Percentiles rank a stretch among this genome's conserved stretches.
Conservation (phyloP, 257 asterid species). For the Jacaranda mimosifolia region DNA sequence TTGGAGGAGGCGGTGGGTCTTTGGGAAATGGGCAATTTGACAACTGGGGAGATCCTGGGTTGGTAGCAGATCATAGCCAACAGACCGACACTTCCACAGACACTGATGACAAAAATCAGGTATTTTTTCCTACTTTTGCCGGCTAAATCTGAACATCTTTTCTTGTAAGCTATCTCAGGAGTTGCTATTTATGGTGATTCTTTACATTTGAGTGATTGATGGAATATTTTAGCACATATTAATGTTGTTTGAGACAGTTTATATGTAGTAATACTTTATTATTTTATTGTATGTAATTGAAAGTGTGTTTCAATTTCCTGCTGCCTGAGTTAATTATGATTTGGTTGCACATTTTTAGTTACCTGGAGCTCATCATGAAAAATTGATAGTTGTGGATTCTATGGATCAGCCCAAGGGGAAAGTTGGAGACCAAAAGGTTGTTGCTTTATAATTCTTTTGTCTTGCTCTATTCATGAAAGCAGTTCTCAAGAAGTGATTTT, state of each 20-base stretch:
- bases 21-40: conserved; percentile 68
- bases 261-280: neutral
- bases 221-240: too few species aligned
- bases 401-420: conserved; percentile 30
- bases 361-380: conserved; percentile 41
- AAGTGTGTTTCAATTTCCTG: neutral
- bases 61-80: conserved; percentile 57
- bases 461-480: neutral
- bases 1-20: conserved; percentile 43
- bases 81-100: conserved; percentile 63
- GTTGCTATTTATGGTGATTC: too few species aligned
- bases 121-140: conserved; percentile 5
- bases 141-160: conserved; percentile 15
- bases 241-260: too few species aligned
- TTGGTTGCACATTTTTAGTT: conserved; percentile 41
- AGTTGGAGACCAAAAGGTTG: conserved; percentile 46
- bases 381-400: conserved; percentile 34
- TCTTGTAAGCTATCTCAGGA: neutral
- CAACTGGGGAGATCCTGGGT: conserved; percentile 51
- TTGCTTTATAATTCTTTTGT: neutral
- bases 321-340: conserved; percentile 20
- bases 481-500: neutral
- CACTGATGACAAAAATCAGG: conserved; percentile 58
- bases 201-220: too few species aligned
- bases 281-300: neutral